Percentiles rank a stretch among this genome's conserved stretches.
Evolutionary conservation across 2,329 filamentous ascomycete species (phyloP).

Genomic region (Tolypocladium nubicola): DNA sequence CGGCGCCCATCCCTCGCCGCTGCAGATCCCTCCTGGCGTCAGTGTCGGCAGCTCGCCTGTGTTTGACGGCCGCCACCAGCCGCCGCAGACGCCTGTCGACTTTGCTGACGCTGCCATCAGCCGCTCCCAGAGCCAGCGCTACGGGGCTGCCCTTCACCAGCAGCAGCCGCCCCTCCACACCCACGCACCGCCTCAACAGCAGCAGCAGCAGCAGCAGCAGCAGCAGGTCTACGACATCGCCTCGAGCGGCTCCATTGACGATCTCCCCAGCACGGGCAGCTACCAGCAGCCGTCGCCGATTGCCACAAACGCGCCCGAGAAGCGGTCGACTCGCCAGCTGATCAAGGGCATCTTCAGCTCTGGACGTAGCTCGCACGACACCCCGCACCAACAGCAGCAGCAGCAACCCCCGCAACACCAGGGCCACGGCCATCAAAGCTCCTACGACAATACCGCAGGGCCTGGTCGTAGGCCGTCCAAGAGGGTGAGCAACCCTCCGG

Average conservation of each 20-base stretch:
- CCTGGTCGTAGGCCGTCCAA: conserved; percentile 47
- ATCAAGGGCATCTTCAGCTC: conserved; percentile 44
- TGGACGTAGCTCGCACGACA: conserved; percentile 7
- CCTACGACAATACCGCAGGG: conserved; percentile 38
- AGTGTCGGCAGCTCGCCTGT: conserved; percentile 12
- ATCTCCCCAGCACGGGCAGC: conserved; percentile 7
- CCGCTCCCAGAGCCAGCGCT: conserved; percentile 43
- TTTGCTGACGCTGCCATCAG: conserved; percentile 30
- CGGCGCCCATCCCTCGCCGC: conserved; percentile 16
- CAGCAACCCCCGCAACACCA: conserved; percentile 4
- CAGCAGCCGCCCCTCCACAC: conserved; percentile 7
- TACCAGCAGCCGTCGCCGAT: conserved; percentile 21
- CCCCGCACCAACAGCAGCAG: conserved; percentile 10
- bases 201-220: conserved; percentile 16
- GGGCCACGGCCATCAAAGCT: conserved; percentile 15
- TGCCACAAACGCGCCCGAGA: conserved; percentile 23
- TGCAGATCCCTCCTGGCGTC: conserved; percentile 17
- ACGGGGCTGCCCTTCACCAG: conserved; percentile 20
- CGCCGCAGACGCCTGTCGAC: conserved; percentile 21
- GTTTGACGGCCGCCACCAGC: conserved; percentile 25
- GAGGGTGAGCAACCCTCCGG: conserved; percentile 39
- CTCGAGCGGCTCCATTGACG: conserved; percentile 12
- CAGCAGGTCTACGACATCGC: conserved; percentile 21
- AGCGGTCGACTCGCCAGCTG: conserved; percentile 41
- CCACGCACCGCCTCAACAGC: conserved; percentile 16